phyloP scores from a whole-genome alignment of 2,329 filamentous ascomycete genomes.

The Trichoderma koningii region DNA sequence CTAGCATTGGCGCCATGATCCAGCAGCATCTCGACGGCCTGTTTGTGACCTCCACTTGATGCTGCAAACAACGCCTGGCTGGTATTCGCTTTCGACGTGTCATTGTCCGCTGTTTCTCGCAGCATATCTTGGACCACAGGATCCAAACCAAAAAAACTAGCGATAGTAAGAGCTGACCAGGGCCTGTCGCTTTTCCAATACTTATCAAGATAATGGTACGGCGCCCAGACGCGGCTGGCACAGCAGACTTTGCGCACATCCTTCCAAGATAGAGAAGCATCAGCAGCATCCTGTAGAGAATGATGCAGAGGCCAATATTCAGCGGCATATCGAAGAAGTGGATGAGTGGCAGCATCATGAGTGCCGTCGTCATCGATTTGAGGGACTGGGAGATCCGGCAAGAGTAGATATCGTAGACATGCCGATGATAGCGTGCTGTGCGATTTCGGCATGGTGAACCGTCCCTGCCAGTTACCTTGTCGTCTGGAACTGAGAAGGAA shows the following conservation, averaged over 20 bases:
- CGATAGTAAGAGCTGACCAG: neutral
- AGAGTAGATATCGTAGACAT: neutral
- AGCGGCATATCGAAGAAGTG: neutral
- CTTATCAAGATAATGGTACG: too few species aligned
- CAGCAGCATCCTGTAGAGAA: neutral
- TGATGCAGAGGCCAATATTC: neutral
- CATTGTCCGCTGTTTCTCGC: too few species aligned
- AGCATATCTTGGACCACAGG: neutral
- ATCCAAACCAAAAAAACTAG: neutral
- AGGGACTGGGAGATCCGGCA: neutral
- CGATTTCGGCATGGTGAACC: neutral
- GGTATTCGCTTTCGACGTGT: neutral
- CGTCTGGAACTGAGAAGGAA: conserved; percentile 19
- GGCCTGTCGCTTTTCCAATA: neutral
- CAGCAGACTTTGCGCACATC: neutral
- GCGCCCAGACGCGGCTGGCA: neutral
- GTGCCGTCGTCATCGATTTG: too few species aligned
- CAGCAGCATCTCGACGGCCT: too few species aligned
- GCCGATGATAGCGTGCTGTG: conserved; percentile 3
- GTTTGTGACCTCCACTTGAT: neutral
- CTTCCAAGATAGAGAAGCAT: neutral
- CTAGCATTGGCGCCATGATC: too few species aligned
- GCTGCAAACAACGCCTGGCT: neutral
- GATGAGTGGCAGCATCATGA: too few species aligned
- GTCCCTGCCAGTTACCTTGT: conserved; percentile 9